Evolutionary conservation across 306 rosid species (phyloP), one percentile per base, ranked within the genome.

Genomic region (Vigna reflexopilosa): DNA sequence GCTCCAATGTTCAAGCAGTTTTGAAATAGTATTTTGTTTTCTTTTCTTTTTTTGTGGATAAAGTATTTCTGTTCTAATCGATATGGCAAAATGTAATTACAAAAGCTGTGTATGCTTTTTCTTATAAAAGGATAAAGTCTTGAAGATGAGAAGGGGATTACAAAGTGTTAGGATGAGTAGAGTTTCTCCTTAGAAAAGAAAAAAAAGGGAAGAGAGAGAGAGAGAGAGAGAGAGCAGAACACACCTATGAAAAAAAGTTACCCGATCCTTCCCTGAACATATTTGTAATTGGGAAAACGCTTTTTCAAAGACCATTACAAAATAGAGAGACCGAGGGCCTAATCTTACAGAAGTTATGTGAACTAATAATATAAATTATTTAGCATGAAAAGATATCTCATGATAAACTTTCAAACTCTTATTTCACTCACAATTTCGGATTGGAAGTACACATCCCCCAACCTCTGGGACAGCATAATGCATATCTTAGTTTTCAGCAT

Each of bases 281-380:
- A 44, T 44, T 42, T 36, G 28, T 67, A 28, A 58, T 56, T 2
- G 52, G 15, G 7, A n/a, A 61, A 42, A n/a, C 51, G 42, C 49
- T 50, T 79, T 72, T 64, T 20, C 1, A 44, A 65, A 42, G 42
- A 32, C 34, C 3, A 28, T 54, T 13, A 67, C 45, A 13, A 66
- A 55, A 34, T 3, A 10, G 36, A 80, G 55, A 55, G 69, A 57
- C 70, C 14, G 16, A 10, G 9, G 1, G 9, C 42, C 13, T 16
- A 62, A 42, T 80, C 74, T 13, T 55, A 28, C 61, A 44, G 54
- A 55, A 44, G 70, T 73, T 73, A 73, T 45, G 61, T 61, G 78
- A 42, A 61, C n/a, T 62, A 72, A 50, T 24, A 16, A 30, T 49
- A 59, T 77, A 28, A 45, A 40, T 59, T 30, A 63, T 32, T 34